A percentile compares a stretch with the other conserved stretches of the same genome.
Conservation (phyloP, 768 basidiomycete genomes). For the Suillus fuscotomentosus region DNA sequence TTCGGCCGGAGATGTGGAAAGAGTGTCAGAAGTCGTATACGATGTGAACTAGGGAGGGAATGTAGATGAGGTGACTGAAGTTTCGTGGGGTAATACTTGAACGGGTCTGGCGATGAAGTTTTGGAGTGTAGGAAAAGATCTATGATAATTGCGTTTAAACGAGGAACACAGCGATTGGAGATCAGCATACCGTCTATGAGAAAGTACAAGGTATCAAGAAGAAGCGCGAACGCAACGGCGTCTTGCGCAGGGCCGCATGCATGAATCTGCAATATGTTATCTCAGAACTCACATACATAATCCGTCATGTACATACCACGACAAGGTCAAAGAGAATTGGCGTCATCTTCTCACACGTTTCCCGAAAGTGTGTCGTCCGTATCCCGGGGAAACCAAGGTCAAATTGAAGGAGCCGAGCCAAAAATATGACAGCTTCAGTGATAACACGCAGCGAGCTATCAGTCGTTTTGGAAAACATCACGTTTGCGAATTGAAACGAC, state of each 20-base stretch:
- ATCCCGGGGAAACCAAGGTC: conserved; percentile 59
- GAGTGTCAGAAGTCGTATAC: conserved; percentile 54
- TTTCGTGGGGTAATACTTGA: conserved; percentile 59
- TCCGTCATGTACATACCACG: conserved; percentile 40
- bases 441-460: conserved; percentile 24
- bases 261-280: conserved; percentile 42
- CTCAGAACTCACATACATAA: conserved; percentile 7
- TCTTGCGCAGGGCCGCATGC: conserved; percentile 54
- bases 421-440: conserved; percentile 48
- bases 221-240: conserved; percentile 56
- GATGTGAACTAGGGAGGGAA: conserved; percentile 54
- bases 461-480: conserved; percentile 27
- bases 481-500: conserved; percentile 43
- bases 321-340: conserved; percentile 46
- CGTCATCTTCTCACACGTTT: conserved; percentile 42
- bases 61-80: conserved; percentile 50
- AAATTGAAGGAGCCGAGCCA: conserved; percentile 72
- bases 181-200: conserved; percentile 62
- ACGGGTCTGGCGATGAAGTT: conserved; percentile 52
- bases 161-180: not conserved
- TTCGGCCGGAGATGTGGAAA: conserved; percentile 55
- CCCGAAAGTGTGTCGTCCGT: conserved; percentile 55
- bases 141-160: conserved; percentile 24
- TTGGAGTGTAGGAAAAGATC: conserved; percentile 65
- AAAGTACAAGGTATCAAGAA: conserved; percentile 74